These are phyloP conservation scores for Closterium sp. DNA, from an alignment of 139 green algal species.

Conservation along the genomic window DNA sequence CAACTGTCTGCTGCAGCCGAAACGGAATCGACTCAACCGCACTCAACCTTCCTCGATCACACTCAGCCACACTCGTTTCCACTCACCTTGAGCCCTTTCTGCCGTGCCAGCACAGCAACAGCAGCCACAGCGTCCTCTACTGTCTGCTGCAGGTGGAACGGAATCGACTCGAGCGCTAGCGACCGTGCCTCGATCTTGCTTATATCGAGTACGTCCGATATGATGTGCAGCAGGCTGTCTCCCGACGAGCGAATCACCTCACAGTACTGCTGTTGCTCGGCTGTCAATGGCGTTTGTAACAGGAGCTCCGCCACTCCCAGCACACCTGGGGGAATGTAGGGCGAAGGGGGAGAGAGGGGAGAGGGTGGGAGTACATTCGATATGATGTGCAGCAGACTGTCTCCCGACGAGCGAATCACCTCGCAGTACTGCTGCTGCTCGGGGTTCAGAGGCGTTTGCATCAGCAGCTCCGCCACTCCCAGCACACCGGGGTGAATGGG, in stretches of 20 bases:
- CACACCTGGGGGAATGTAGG: neutral
- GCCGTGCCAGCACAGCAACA: neutral
- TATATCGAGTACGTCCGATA: constrained; percentile 30
- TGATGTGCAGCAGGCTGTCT: constrained; percentile 30
- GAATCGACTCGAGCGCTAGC: neutral
- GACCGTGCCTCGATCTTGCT: constrained; percentile 30
- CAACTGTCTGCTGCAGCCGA: too few species aligned
- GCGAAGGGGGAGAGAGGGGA: neutral
- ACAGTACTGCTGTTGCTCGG: constrained; percentile 57
- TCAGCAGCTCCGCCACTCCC: constrained; percentile 62
- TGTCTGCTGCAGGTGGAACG: neutral
- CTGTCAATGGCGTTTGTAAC: constrained; percentile 51
- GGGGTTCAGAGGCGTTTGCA: constrained; percentile 49
- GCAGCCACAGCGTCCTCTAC: neutral
- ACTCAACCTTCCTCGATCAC: too few species aligned
- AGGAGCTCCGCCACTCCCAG: constrained; percentile 65
- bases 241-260: constrained; percentile 38
- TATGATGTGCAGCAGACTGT: neutral
- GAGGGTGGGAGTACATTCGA: too few species aligned
- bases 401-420: neutral
- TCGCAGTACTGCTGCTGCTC: constrained; percentile 44
- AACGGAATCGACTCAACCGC: too few species aligned
- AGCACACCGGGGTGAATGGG: constrained; percentile 19
- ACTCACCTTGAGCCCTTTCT: too few species aligned
- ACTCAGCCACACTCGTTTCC: too few species aligned